These are phyloP conservation scores for Bondarzewia mesenterica DNA, from an alignment of 1,284 basidiomycete genomes.

Conservation along the genomic window DNA sequence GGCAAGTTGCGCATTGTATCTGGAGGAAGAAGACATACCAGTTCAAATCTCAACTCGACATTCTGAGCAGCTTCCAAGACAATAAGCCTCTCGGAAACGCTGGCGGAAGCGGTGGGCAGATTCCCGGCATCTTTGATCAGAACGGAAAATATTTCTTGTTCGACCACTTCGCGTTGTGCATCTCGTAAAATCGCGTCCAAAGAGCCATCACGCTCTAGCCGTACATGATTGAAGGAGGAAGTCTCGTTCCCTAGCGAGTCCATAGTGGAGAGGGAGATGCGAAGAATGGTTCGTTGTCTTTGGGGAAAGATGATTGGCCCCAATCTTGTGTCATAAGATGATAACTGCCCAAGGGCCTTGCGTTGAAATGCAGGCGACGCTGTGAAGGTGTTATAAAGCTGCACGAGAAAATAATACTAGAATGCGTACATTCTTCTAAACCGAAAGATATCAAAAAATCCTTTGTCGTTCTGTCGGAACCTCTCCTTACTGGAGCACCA, in stretches of 20 bases:
- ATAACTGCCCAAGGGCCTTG: slow-evolving; percentile 59
- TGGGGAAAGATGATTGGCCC: slow-evolving; percentile 53
- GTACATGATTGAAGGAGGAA: slow-evolving; percentile 30
- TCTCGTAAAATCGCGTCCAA: slow-evolving; percentile 43
- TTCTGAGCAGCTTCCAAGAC: slow-evolving; percentile 64
- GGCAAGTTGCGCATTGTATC: slow-evolving; percentile 1
- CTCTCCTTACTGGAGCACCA: slow-evolving; percentile 60
- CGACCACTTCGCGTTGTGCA: slow-evolving; percentile 64
- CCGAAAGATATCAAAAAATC: slow-evolving; percentile 75
- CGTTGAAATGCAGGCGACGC: slow-evolving; percentile 55
- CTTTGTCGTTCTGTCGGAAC: slow-evolving; percentile 67
- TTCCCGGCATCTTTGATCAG: slow-evolving; percentile 65
- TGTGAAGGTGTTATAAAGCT: slow-evolving; percentile 20
- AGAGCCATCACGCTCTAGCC: slow-evolving; percentile 24
- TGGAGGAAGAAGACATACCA: slow-evolving; percentile 32
- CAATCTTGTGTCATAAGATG: slow-evolving; percentile 35
- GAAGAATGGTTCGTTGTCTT: slow-evolving; percentile 49
- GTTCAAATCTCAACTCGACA: slow-evolving; percentile 60
- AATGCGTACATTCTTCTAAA: slow-evolving; percentile 59
- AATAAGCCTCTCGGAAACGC: slow-evolving; percentile 68
- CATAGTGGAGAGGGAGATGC: slow-evolving; percentile 39
- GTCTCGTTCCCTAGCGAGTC: slow-evolving; percentile 25
- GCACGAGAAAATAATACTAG: slow-evolving; percentile 1
- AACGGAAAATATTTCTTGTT: slow-evolving; percentile 69
- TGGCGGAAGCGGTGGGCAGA: slow-evolving; percentile 63